phyloP scores from a whole-genome alignment of 2,329 filamentous ascomycete species.

The Fusarium algeriense region DNA sequence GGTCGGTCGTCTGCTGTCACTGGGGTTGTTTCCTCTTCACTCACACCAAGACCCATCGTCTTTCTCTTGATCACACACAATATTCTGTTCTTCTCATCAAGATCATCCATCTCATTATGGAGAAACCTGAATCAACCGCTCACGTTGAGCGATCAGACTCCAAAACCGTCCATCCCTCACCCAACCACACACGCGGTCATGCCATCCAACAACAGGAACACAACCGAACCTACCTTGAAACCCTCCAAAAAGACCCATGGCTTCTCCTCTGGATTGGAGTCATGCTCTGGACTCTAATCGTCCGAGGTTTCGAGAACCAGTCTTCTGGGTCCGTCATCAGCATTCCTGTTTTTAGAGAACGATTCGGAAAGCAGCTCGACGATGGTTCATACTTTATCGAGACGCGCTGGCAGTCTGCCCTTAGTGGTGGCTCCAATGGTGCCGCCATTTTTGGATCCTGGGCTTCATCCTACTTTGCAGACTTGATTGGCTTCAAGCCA shows the following conservation, averaged over 20 bases:
- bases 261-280: conserved; percentile 49
- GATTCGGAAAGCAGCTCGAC: conserved; percentile 31
- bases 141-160: conserved; percentile 21
- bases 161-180: neutral
- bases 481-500: conserved; percentile 43
- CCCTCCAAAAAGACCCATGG: conserved; percentile 46
- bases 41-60: neutral
- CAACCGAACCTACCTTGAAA: conserved; percentile 43
- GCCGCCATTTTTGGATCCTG: conserved; percentile 44
- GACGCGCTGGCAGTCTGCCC: conserved; percentile 48
- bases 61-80: neutral
- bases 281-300: conserved; percentile 49
- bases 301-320: conserved; percentile 47
- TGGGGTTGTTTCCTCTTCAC: accelerated
- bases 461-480: conserved; percentile 43
- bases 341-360: conserved; percentile 36
- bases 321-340: conserved; percentile 42
- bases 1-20: neutral
- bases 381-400: conserved; percentile 41
- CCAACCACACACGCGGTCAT: conserved; percentile 35
- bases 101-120: neutral
- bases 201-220: conserved; percentile 49
- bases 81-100: too few relatives aligned
- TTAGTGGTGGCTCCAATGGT: conserved; percentile 44
- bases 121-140: conserved; percentile 20